Evolutionary conservation across 2,329 filamentous ascomycete species (phyloP).

Genomic region (Gnomoniopsis smithogilvyi): DNA sequence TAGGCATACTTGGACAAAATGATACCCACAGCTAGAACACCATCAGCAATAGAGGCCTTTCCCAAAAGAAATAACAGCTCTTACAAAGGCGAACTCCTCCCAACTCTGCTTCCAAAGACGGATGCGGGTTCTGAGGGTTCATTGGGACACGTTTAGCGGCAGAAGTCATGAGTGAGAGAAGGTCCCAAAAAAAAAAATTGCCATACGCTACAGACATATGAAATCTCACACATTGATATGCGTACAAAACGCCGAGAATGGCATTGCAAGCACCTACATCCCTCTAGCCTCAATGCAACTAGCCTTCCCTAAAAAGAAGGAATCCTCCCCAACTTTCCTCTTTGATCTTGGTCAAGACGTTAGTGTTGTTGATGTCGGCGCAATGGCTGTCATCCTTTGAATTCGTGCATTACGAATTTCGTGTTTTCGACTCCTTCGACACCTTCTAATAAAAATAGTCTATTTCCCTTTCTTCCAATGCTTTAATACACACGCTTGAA

Average conservation of each 20-base stretch:
- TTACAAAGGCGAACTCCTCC: too few relatives aligned
- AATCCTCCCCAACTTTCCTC: background rate
- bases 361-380: background rate
- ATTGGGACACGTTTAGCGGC: background rate
- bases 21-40: background rate
- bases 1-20: background rate
- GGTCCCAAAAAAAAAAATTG: slow-evolving; percentile 6
- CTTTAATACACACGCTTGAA: slow-evolving; percentile 92
- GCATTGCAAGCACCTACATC: slow-evolving; percentile 3
- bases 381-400: background rate
- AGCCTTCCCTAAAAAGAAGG: background rate
- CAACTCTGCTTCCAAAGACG: too few relatives aligned
- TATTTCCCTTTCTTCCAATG: background rate
- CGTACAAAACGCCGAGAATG: slow-evolving; percentile 12
- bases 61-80: background rate
- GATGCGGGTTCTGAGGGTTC: background rate
- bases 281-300: background rate
- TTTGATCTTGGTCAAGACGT: background rate
- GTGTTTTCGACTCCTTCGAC: background rate
- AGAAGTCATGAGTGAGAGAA: background rate
- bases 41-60: background rate
- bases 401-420: background rate
- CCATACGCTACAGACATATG: slow-evolving; percentile 10
- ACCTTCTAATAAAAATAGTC: background rate
- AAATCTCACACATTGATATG: slow-evolving; percentile 12